These are phyloP conservation scores for Biscogniauxia mediterranea DNA, from an alignment of 2,329 filamentous ascomycete species.

Conservation along the genomic window DNA sequence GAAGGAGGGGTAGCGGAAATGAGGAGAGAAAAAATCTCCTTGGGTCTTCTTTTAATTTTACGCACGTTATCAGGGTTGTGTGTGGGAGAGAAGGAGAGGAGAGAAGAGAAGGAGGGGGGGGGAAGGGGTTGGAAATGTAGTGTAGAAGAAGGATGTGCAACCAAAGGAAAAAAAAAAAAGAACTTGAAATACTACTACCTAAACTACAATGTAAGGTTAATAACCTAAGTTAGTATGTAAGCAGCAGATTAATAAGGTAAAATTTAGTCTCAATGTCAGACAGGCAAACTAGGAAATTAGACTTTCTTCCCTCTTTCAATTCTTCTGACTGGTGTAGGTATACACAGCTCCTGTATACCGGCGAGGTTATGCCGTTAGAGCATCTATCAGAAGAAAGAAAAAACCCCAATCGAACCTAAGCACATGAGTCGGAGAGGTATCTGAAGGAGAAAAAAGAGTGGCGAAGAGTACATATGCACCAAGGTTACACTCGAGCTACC, in stretches of 20 bases:
- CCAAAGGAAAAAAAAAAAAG: background rate
- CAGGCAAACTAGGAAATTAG: background rate
- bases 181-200: background rate
- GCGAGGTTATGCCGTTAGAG: background rate
- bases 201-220: no score
- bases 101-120: background rate
- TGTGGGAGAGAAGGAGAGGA: background rate
- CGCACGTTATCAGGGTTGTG: background rate
- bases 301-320: background rate
- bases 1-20: background rate
- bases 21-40: background rate
- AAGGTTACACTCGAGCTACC: background rate
- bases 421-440: background rate
- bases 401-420: no score
- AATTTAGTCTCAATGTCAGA: background rate
- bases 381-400: background rate
- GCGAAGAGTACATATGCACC: background rate
- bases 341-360: background rate
- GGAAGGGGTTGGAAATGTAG: no score
- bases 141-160: background rate
- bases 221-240: no score
- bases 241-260: background rate
- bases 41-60: no score
- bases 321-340: background rate
- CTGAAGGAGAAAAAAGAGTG: background rate